phyloP scores from a whole-genome alignment of 2,329 filamentous ascomycete species.

The Diaporthe aspalathi region DNA sequence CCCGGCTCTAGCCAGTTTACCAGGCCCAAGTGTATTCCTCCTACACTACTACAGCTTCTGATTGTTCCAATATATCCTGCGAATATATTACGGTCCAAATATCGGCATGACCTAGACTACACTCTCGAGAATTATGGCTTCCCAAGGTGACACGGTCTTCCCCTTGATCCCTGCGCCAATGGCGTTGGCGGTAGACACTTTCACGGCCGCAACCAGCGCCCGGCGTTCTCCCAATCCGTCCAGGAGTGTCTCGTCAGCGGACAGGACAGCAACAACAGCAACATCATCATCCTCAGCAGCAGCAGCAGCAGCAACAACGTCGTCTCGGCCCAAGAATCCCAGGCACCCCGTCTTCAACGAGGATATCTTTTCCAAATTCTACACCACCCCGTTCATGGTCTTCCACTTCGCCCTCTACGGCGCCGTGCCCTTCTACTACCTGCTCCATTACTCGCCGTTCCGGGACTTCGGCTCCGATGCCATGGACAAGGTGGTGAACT shows the following conservation, averaged over 20 bases:
- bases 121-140: conserved; percentile 31
- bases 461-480: conserved; percentile 9
- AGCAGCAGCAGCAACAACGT: neutral
- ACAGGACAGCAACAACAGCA: neutral
- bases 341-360: conserved; percentile 33
- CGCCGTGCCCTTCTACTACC: conserved; percentile 33
- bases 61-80: neutral
- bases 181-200: conserved; percentile 36
- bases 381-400: conserved; percentile 27
- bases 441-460: conserved; percentile 37
- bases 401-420: conserved; percentile 37
- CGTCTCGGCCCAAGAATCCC: neutral
- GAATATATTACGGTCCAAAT: neutral
- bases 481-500: conserved; percentile 19
- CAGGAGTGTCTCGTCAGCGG: neutral
- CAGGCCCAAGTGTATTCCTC: too few relatives aligned
- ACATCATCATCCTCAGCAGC: too few relatives aligned
- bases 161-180: conserved; percentile 38
- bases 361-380: conserved; percentile 35
- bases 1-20: neutral
- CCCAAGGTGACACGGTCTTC: conserved; percentile 19
- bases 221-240: conserved; percentile 11
- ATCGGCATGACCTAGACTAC: neutral
- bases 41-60: neutral
- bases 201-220: conserved; percentile 30